phyloP scores from a whole-genome alignment of 768 basidiomycete species.

The Serendipita vermifera region DNA sequence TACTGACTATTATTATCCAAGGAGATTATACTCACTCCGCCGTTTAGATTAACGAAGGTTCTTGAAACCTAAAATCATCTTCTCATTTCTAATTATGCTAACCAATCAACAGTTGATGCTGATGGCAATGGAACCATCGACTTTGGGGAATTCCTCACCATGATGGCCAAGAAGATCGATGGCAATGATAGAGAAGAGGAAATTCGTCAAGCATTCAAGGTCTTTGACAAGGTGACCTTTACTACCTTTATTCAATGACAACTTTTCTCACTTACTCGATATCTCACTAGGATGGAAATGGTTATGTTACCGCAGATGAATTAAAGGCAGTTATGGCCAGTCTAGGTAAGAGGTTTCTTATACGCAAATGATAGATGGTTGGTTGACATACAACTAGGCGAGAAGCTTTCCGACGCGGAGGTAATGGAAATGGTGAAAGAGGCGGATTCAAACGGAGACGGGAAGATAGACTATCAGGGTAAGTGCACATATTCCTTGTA shows the following conservation, averaged over 20 bases:
- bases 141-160: constrained; percentile 63
- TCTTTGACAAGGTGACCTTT: constrained; percentile 97
- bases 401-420: constrained; percentile 32
- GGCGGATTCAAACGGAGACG: constrained; percentile 35
- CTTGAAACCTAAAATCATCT: no score
- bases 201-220: constrained; percentile 91
- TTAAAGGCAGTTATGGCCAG: constrained; percentile 84
- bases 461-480: constrained; percentile 24
- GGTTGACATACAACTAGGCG: no score
- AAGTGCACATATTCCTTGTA: background rate
- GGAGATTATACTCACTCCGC: no score
- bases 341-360: constrained; percentile 49
- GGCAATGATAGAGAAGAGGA: constrained; percentile 89
- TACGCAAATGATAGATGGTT: no score
- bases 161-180: constrained; percentile 82
- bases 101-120: no score
- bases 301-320: constrained; percentile 76
- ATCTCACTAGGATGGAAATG: constrained; percentile 90
- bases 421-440: constrained; percentile 37
- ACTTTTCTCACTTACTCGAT: no score
- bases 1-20: no score
- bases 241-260: no score
- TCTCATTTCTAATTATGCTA: no score
- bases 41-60: constrained; percentile 67
- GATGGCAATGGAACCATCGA: constrained; percentile 38